phyloP scores from a whole-genome alignment of 306 rosid species.

The Erythrophleum fordii region DNA sequence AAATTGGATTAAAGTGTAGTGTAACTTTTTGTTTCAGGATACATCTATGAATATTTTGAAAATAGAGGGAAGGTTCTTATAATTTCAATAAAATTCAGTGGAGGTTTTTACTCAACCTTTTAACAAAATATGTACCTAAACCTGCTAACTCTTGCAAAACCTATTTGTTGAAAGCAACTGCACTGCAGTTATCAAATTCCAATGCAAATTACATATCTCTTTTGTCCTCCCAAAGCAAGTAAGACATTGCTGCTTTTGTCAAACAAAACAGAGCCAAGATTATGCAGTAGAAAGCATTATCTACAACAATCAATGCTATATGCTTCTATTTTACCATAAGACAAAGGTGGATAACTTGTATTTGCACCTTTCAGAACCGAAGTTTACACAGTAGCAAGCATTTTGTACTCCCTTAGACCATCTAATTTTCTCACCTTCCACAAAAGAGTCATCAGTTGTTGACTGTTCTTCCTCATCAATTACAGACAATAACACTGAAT shows the following conservation, averaged over 20 bases:
- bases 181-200: conserved; percentile 15
- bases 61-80: too few species aligned
- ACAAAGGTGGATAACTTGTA: not conserved
- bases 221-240: conserved; percentile 1
- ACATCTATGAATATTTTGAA: too few species aligned
- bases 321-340: not conserved
- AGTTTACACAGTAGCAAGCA: not conserved
- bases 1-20: too few species aligned
- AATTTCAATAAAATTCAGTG: too few species aligned
- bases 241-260: not conserved
- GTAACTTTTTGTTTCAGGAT: too few species aligned
- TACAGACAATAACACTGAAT: conserved; percentile 72
- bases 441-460: conserved; percentile 53
- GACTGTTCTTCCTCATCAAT: conserved; percentile 64
- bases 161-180: conserved; percentile 28
- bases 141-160: conserved; percentile 36
- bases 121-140: conserved; percentile 7
- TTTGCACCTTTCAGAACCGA: not conserved
- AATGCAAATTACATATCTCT: conserved; percentile 24
- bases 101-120: too few species aligned
- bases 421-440: conserved; percentile 60
- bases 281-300: not conserved
- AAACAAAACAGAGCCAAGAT: conserved; percentile 24
- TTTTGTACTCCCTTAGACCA: conserved; percentile 30
- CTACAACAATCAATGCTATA: not conserved